Evolutionary conservation across 2,329 filamentous ascomycete species (phyloP).

Genomic region (Colletotrichum higginsianum): DNA sequence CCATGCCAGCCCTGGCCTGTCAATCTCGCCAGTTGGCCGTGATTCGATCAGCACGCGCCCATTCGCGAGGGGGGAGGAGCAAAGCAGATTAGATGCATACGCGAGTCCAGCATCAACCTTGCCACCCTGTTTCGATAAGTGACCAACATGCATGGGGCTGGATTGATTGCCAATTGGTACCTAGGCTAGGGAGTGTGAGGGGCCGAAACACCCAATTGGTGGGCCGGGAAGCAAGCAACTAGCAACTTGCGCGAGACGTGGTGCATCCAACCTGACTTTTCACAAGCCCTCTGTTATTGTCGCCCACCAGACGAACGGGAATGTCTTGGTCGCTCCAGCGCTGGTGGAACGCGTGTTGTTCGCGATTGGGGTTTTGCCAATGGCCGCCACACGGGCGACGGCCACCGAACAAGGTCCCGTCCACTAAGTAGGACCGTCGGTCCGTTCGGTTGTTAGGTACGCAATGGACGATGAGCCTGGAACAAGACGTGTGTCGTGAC

Average conservation of each 20-base stretch:
- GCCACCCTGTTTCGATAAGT: background rate
- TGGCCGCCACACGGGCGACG: conserved; percentile 23
- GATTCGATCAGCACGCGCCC: conserved; percentile 33
- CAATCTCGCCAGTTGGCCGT: conserved; percentile 28
- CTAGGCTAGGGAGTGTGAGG: too few relatives aligned
- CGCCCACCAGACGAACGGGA: conserved; percentile 11
- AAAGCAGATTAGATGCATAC: conserved; percentile 14
- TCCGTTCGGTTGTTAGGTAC: conserved; percentile 26
- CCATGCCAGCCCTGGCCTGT: conserved; percentile 30
- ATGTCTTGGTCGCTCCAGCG: conserved; percentile 23
- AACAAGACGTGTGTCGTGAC: conserved; percentile 23
- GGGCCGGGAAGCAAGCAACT: conserved; percentile 13
- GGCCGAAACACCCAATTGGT: conserved; percentile 3
- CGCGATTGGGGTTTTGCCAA: conserved; percentile 10
- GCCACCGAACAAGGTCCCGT: conserved; percentile 10
- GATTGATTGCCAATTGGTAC: background rate
- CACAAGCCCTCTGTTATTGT: background rate
- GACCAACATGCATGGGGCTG: conserved; percentile 8
- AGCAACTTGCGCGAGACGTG: conserved; percentile 12
- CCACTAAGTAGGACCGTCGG: background rate
- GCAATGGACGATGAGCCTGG: conserved; percentile 22
- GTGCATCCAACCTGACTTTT: conserved; percentile 5
- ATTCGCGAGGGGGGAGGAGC: background rate
- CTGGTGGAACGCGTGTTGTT: conserved; percentile 9
- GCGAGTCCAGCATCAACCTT: conserved; percentile 29